Evolutionary conservation across 2,329 filamentous ascomycete species (phyloP).

Genomic region (Alternaria infectoria): DNA sequence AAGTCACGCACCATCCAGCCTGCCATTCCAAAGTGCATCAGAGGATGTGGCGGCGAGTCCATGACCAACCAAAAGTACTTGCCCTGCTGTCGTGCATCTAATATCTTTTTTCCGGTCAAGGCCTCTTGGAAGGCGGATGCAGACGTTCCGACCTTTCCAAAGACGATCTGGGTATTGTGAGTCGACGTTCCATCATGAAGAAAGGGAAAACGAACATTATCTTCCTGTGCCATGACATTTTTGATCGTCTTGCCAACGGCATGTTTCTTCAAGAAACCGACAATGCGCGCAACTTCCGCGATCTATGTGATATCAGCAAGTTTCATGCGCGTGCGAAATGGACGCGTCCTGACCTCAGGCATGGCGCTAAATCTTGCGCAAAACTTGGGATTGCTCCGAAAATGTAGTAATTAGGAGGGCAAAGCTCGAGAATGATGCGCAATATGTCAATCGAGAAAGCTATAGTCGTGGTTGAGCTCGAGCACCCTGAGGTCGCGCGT

Average conservation of each 20-base stretch:
- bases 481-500: background rate
- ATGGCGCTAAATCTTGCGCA: conserved; percentile 23
- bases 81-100: conserved; percentile 80
- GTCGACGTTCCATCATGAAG: background rate
- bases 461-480: background rate
- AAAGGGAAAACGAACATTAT: conserved; percentile 54
- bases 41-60: conserved; percentile 77
- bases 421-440: background rate
- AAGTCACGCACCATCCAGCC: conserved; percentile 65
- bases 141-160: conserved; percentile 86
- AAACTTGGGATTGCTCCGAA: background rate
- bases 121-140: conserved; percentile 75
- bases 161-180: conserved; percentile 65
- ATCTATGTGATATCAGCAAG: conserved; percentile 46
- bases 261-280: conserved; percentile 81
- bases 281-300: conserved; percentile 75
- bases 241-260: conserved; percentile 83
- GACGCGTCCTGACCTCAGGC: conserved; percentile 43
- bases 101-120: conserved; percentile 74
- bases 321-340: background rate
- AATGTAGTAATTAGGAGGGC: background rate
- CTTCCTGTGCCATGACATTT: conserved; percentile 74
- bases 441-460: background rate
- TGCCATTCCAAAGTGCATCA: conserved; percentile 80
- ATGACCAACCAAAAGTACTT: conserved; percentile 97